Evolutionary conservation across 2,329 filamentous ascomycete genomes (phyloP).

Genomic region (Fusarium citri): DNA sequence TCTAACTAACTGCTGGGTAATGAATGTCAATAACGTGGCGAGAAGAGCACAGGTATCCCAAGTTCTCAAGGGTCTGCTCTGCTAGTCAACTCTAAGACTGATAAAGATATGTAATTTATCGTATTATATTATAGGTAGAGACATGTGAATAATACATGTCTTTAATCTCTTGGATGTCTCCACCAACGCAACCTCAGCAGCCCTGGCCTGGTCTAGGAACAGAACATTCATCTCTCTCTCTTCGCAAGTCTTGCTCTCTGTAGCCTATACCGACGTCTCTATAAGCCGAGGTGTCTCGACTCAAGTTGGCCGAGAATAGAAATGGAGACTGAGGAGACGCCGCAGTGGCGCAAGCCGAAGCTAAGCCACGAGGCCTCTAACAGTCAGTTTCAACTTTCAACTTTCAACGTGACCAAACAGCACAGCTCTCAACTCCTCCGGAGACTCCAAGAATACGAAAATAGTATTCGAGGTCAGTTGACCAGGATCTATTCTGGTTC

Average conservation of each 20-base stretch:
- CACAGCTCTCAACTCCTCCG: not conserved
- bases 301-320: conserved; percentile 19
- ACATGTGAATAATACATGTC: not conserved
- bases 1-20: not conserved
- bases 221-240: conserved; percentile 1
- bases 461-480: not conserved
- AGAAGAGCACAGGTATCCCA: not conserved
- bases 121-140: conserved; percentile 8
- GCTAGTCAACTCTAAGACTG: not conserved
- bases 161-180: conserved; percentile 22
- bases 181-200: conserved; percentile 12
- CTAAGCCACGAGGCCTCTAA: conserved; percentile 25
- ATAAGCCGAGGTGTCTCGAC: not conserved
- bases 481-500: not conserved
- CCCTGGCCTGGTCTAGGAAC: not conserved
- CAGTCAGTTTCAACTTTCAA: conserved; percentile 14
- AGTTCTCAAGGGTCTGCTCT: not conserved
- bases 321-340: conserved; percentile 7
- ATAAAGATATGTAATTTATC: conserved; percentile 11
- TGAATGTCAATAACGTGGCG: conserved; percentile 1
- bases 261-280: not conserved
- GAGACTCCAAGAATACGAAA: not conserved
- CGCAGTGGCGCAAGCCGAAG: conserved; percentile 28
- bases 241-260: not conserved
- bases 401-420: conserved; percentile 15